Conservation (phyloP, 371 early-diverging fungal species). For the Entomophthora muscae region DNA sequence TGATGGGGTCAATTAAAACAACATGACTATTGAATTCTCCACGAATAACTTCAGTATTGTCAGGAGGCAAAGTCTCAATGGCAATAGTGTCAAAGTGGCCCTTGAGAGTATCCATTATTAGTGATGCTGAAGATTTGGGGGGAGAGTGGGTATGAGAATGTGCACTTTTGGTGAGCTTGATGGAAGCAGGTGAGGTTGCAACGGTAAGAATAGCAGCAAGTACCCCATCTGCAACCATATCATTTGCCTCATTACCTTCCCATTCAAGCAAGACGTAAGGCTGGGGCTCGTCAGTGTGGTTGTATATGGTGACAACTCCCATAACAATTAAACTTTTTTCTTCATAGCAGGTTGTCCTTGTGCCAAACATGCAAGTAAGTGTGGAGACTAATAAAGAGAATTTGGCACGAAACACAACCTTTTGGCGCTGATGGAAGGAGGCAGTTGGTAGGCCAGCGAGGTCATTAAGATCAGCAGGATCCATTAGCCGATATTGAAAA, state of each 20-base stretch:
- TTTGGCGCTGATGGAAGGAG: constrained; percentile 57
- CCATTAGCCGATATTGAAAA: constrained; percentile 73
- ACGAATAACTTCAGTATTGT: not conserved
- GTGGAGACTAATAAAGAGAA: constrained; percentile 72
- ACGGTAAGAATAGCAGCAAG: constrained; percentile 68
- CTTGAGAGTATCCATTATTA: not conserved
- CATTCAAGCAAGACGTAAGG: constrained; percentile 58
- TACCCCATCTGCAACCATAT: constrained; percentile 91
- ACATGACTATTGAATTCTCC: not conserved
- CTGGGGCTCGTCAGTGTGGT: not conserved
- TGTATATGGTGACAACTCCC: not conserved
- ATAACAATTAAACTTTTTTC: constrained; percentile 15
- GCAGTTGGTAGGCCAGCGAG: constrained; percentile 62
- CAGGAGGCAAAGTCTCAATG: not conserved
- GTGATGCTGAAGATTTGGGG: no score
- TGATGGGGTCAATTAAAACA: not conserved
- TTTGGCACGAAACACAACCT: constrained; percentile 56
- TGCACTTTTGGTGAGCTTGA: constrained; percentile 27
- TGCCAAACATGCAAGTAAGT: constrained; percentile 83
- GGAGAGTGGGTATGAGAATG: not conserved
- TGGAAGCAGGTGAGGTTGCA: constrained; percentile 77
- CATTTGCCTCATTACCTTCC: constrained; percentile 79
- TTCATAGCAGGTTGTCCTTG: constrained; percentile 15
- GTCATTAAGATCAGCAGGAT: constrained; percentile 52
- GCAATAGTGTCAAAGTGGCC: not conserved